These are phyloP conservation scores for Torrubiella hemipterigena DNA, from an alignment of 2,329 filamentous ascomycete genomes.

Conservation along the genomic window DNA sequence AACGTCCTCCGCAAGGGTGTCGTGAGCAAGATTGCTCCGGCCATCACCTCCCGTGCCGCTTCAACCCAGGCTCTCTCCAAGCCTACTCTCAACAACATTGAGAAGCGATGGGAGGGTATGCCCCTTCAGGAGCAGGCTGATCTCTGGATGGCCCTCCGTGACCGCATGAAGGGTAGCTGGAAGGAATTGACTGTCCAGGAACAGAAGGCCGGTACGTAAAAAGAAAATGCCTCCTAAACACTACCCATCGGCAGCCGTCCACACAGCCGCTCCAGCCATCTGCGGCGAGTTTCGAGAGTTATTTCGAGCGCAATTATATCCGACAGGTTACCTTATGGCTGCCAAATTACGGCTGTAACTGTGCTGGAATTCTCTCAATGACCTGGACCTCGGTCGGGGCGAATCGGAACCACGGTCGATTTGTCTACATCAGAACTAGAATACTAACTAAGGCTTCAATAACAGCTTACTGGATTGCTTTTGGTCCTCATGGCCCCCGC, in stretches of 20 bases:
- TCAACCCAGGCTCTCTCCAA: constrained; percentile 92
- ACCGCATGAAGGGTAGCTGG: constrained; percentile 99
- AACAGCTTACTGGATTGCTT: constrained; percentile 96
- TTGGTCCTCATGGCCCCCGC: constrained; percentile 91
- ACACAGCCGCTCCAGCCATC: constrained; percentile 13
- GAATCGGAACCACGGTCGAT: constrained; percentile 4
- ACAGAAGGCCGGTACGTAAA: constrained; percentile 92
- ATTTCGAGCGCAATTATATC: constrained; percentile 1
- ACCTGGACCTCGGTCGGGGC: background rate
- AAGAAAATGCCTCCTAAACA: constrained; percentile 24
- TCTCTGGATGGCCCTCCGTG: constrained; percentile 94
- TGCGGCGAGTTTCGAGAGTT: constrained; percentile 7
- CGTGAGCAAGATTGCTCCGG: constrained; percentile 30
- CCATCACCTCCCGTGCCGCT: constrained; percentile 39
- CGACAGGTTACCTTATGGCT: constrained; percentile 1
- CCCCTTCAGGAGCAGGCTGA: constrained; percentile 98
- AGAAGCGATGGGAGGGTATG: constrained; percentile 98
- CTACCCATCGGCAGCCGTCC: too few relatives aligned
- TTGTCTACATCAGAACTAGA: constrained; percentile 8
- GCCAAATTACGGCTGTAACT: constrained; percentile 4
- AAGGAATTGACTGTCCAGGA: constrained; percentile 87
- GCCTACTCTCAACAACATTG: constrained; percentile 93
- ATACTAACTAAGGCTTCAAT: constrained; percentile 26
- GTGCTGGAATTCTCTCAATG: too few relatives aligned
- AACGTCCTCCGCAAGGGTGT: constrained; percentile 38